A percentile compares a stretch with the other conserved stretches of the same genome.
Evolutionary conservation across 2,329 filamentous ascomycete genomes (phyloP).

Genomic region (Aspergillus fischeri): DNA sequence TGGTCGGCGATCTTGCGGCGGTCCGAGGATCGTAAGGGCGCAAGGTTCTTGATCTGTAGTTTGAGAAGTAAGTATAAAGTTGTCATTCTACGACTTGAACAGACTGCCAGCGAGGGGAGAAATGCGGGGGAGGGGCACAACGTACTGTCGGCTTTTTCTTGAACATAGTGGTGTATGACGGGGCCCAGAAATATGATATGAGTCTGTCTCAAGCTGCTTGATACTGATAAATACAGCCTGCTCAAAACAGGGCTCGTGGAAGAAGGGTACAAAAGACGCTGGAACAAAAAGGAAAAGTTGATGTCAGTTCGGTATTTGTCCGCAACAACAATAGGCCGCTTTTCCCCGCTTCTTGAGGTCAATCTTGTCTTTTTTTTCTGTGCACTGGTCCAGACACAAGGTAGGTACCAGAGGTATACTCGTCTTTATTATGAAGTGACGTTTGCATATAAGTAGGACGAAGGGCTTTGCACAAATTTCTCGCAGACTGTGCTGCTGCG

Average conservation of each 20-base stretch:
- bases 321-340: slow-evolving; percentile 22
- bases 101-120: slow-evolving; percentile 11
- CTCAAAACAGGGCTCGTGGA: background rate
- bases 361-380: background rate
- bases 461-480: background rate
- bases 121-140: slow-evolving; percentile 24
- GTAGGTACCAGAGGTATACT: background rate
- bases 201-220: background rate
- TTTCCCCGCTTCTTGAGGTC: slow-evolving; percentile 6
- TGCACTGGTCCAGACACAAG: background rate
- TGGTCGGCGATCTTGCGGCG: slow-evolving; percentile 63
- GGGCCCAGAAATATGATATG: background rate
- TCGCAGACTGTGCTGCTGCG: background rate
- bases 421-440: background rate
- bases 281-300: background rate
- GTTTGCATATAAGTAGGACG: background rate
- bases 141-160: slow-evolving; percentile 59
- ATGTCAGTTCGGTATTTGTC: slow-evolving; percentile 3
- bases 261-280: slow-evolving; percentile 1
- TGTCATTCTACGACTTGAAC: background rate
- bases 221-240: background rate
- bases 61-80: slow-evolving; percentile 6
- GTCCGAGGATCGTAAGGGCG: slow-evolving; percentile 64
- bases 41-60: slow-evolving; percentile 60
- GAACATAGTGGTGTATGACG: slow-evolving; percentile 46